Percentiles rank a stretch among this genome's conserved stretches.
phyloP scores from a whole-genome alignment of 2,329 filamentous ascomycete species.

The Xylaria polymorpha region DNA sequence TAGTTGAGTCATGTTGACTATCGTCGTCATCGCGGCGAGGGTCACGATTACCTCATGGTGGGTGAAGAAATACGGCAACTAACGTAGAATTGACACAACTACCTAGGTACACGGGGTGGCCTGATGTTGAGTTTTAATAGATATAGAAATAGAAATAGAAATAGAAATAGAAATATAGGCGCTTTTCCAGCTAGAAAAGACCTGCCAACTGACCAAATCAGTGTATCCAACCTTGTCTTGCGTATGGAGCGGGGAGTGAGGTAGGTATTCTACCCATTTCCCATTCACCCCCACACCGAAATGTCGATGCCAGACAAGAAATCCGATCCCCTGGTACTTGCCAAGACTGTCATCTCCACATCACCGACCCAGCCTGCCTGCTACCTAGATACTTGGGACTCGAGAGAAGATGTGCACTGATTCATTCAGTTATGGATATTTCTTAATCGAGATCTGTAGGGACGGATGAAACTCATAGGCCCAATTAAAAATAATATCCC shows the following conservation, averaged over 20 bases:
- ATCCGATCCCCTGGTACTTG: conserved; percentile 14
- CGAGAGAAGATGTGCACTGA: too few relatives aligned
- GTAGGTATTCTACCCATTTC: conserved; percentile 18
- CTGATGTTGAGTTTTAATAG: neutral
- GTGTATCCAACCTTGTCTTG: neutral
- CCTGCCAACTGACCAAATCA: neutral
- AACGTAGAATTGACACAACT: neutral
- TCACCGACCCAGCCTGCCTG: neutral
- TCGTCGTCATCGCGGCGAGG: neutral
- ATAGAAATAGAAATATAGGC: too few relatives aligned
- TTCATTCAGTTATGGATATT: neutral
- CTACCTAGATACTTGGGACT: too few relatives aligned
- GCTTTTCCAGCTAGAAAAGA: neutral
- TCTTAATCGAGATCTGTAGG: neutral
- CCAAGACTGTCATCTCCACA: neutral
- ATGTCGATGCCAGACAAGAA: conserved; percentile 20
- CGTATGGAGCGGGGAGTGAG: neutral
- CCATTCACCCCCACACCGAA: conserved; percentile 5
- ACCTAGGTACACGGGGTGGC: neutral
- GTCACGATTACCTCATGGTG: conserved; percentile 29
- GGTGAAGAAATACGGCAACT: neutral
- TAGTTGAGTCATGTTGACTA: neutral
- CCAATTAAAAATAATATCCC: too few relatives aligned
- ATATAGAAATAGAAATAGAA: too few relatives aligned
- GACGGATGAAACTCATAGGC: too few relatives aligned